These are phyloP conservation scores for Orychophragmus violaceus DNA, from an alignment of 345 rosid genomes.

Conservation along the genomic window DNA sequence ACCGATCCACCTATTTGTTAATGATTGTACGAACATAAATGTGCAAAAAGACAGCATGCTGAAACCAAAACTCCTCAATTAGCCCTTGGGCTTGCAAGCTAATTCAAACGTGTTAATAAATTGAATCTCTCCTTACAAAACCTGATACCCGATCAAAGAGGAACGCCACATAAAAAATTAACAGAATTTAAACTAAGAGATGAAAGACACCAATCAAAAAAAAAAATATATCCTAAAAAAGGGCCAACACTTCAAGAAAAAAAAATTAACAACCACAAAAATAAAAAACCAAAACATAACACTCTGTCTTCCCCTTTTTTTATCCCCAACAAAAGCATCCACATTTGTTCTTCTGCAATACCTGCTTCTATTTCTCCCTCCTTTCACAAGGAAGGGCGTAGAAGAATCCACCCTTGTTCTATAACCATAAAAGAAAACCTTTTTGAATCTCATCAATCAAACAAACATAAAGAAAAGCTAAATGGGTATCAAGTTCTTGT, in stretches of 20 bases:
- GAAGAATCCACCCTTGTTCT: conserved; percentile 3
- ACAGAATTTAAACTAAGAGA: conserved; percentile 13
- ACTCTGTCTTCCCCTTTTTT: conserved; percentile 17
- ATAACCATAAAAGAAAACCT: background rate
- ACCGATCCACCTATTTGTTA: background rate
- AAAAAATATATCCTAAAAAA: background rate
- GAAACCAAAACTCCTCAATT: conserved; percentile 3
- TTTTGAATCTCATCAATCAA: background rate
- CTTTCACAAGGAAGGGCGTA: conserved; percentile 38
- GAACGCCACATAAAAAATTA: conserved; percentile 19
- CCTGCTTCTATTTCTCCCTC: conserved; percentile 25
- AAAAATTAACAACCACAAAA: conserved; percentile 30
- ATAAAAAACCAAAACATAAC: conserved; percentile 1
- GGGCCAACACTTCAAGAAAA: conserved; percentile 6
- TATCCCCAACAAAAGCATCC: conserved; percentile 22
- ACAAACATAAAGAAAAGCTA: background rate
- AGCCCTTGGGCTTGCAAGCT: background rate
- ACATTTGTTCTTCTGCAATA: conserved; percentile 9
- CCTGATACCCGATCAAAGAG: conserved; percentile 13
- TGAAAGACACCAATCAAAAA: background rate
- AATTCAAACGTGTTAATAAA: background rate
- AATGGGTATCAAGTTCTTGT: conserved; percentile 35
- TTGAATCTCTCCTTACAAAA: background rate
- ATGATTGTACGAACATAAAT: background rate
- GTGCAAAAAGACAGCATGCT: background rate